These are phyloP conservation scores for Davidsoniella eucalypti DNA, from an alignment of 2,329 filamentous ascomycete genomes.

Conservation along the genomic window DNA sequence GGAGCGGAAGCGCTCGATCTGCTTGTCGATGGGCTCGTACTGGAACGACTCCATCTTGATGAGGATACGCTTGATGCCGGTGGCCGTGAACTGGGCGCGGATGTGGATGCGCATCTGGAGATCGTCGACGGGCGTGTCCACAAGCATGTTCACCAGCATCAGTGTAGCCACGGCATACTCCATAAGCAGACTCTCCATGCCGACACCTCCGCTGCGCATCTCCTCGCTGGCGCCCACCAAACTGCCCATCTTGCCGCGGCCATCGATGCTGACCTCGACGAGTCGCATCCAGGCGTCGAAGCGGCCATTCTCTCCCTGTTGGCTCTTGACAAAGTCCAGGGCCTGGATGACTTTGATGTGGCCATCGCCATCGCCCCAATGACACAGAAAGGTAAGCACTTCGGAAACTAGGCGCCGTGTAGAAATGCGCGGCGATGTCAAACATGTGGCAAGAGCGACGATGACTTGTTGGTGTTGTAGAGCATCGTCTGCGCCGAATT, in stretches of 20 bases:
- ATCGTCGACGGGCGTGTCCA: slow-evolving; percentile 80
- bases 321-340: slow-evolving; percentile 76
- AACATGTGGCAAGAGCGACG: slow-evolving; percentile 67
- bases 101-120: slow-evolving; percentile 86
- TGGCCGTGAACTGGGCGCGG: slow-evolving; percentile 86
- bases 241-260: slow-evolving; percentile 96
- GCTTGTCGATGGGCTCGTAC: slow-evolving; percentile 96
- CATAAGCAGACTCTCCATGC: slow-evolving; percentile 98
- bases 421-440: slow-evolving; percentile 76
- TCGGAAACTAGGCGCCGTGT: slow-evolving; percentile 92
- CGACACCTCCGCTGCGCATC: slow-evolving; percentile 85
- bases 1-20: slow-evolving; percentile 80
- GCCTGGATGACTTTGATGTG: slow-evolving; percentile 89
- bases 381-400: slow-evolving; percentile 87
- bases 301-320: slow-evolving; percentile 79
- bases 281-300: slow-evolving; percentile 99
- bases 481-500: slow-evolving; percentile 93
- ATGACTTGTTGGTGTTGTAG: slow-evolving; percentile 80
- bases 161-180: slow-evolving; percentile 93
- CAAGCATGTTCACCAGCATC: slow-evolving; percentile 89
- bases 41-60: slow-evolving; percentile 97
- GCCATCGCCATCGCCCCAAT: slow-evolving; percentile 78
- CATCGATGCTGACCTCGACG: slow-evolving; percentile 91
- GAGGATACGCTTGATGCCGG: slow-evolving; percentile 84
- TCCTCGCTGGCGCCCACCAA: slow-evolving; percentile 93